A percentile compares a stretch with the other conserved stretches of the same genome.
Evolutionary conservation across 164 flowering plant species (phyloP).

Genomic region (Nelumbo lutea): DNA sequence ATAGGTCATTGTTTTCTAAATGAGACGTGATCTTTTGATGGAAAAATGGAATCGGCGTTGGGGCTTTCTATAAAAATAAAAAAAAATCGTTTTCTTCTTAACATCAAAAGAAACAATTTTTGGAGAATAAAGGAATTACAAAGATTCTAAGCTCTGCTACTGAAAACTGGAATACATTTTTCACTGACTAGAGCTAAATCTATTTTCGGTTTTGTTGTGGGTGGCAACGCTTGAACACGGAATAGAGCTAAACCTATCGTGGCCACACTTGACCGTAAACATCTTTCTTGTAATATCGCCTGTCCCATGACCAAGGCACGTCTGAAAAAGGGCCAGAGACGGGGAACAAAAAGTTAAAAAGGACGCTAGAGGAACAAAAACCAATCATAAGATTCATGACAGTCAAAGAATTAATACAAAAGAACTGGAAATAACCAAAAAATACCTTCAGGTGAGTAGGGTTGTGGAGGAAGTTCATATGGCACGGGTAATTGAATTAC

Average conservation of each 20-base stretch:
- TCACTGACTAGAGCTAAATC: too few relatives aligned
- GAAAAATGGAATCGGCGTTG: too few relatives aligned
- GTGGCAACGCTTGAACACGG: too few relatives aligned
- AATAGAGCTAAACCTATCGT: slow-evolving; percentile 39
- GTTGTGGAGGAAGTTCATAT: slow-evolving; percentile 81
- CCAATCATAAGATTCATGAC: neutral
- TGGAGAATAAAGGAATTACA: too few relatives aligned
- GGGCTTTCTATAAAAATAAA: too few relatives aligned
- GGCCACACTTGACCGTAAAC: slow-evolving; percentile 93
- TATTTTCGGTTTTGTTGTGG: too few relatives aligned
- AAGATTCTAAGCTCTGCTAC: too few relatives aligned
- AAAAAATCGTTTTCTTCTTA: too few relatives aligned
- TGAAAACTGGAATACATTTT: too few relatives aligned
- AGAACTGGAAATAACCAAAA: neutral
- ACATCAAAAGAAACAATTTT: too few relatives aligned
- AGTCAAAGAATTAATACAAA: neutral
- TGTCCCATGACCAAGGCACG: slow-evolving; percentile 98
- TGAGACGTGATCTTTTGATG: too few relatives aligned
- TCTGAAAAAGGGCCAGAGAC: slow-evolving; percentile 38
- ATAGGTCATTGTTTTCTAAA: too few relatives aligned
- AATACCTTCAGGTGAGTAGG: slow-evolving; percentile 75
- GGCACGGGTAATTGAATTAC: slow-evolving; percentile 73
- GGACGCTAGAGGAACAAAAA: neutral
- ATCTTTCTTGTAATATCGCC: slow-evolving; percentile 68
- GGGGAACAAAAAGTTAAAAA: neutral